These are phyloP conservation scores for Boletus tomentosulus DNA, from an alignment of 768 basidiomycete genomes.

Conservation along the genomic window DNA sequence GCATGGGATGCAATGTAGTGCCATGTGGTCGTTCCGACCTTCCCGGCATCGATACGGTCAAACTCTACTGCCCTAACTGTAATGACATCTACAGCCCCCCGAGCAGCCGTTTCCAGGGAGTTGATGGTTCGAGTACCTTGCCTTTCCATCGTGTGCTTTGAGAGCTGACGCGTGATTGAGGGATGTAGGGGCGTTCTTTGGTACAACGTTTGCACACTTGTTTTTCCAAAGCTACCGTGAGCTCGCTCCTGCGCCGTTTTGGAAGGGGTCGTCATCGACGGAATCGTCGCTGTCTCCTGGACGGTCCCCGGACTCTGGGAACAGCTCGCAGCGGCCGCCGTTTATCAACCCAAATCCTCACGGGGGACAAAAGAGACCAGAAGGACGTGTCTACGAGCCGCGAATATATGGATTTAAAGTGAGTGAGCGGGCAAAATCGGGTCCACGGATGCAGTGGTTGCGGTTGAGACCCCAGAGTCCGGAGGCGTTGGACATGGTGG, in stretches of 20 bases:
- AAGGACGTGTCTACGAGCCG: slow-evolving; percentile 83
- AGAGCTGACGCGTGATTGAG: slow-evolving; percentile 15
- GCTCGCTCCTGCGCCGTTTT: slow-evolving; percentile 91
- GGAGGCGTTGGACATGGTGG: slow-evolving; percentile 80
- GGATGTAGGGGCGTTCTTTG: slow-evolving; percentile 90
- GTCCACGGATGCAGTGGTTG: slow-evolving; percentile 97
- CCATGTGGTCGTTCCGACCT: slow-evolving; percentile 95
- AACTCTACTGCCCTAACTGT: slow-evolving; percentile 97
- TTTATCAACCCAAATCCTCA: slow-evolving; percentile 87
- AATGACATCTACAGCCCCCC: slow-evolving; percentile 96
- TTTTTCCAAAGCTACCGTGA: slow-evolving; percentile 98
- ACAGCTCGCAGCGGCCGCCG: slow-evolving; percentile 46
- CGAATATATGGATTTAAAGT: slow-evolving; percentile 98
- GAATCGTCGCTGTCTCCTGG: slow-evolving; percentile 52
- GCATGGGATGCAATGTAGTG: slow-evolving; percentile 81
- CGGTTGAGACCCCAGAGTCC: slow-evolving; percentile 78
- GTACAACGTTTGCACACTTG: slow-evolving; percentile 96
- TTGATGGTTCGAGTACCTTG: slow-evolving; percentile 65
- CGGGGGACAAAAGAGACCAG: slow-evolving; percentile 84
- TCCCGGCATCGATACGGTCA: slow-evolving; percentile 95
- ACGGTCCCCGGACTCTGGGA: slow-evolving; percentile 48
- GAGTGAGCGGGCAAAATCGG: slow-evolving; percentile 89
- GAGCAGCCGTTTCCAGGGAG: slow-evolving; percentile 90
- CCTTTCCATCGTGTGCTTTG: slow-evolving; percentile 5
- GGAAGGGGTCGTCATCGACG: slow-evolving; percentile 61